These are phyloP conservation scores for Nannochloris sp. DNA, from an alignment of 139 green algal species.

Conservation along the genomic window DNA sequence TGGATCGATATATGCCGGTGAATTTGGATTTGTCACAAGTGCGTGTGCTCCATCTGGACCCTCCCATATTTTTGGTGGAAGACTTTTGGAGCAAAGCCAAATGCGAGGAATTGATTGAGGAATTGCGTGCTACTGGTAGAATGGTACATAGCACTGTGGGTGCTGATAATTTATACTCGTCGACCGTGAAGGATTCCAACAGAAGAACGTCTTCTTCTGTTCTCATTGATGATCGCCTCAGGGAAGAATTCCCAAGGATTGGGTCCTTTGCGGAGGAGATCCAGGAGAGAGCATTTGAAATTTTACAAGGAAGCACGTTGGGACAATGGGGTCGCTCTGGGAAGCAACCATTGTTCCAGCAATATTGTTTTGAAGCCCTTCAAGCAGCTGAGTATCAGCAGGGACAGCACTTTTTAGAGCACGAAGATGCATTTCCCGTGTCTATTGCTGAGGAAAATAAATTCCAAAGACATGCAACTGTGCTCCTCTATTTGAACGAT, in stretches of 20 bases:
- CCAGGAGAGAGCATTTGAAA: conserved; percentile 23
- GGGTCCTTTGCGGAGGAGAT: conserved; percentile 2
- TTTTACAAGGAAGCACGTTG: conserved; percentile 13
- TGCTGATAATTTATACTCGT: background rate
- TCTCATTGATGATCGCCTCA: conserved; percentile 26
- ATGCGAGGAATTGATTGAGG: conserved; percentile 23
- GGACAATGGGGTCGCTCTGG: conserved; percentile 33
- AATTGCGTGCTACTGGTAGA: background rate
- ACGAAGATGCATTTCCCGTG: conserved; percentile 62
- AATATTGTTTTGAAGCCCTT: conserved; percentile 55
- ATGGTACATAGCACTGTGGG: conserved; percentile 4
- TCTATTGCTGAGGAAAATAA: conserved; percentile 44
- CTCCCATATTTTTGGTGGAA: conserved; percentile 42
- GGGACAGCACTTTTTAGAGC: conserved; percentile 54
- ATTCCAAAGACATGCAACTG: conserved; percentile 63
- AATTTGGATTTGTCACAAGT: conserved; percentile 41
- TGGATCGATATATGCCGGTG: conserved; percentile 36
- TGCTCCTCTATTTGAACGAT: conserved; percentile 71
- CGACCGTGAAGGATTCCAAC: conserved; percentile 5
- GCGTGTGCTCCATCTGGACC: conserved; percentile 48
- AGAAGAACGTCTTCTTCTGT: conserved; percentile 33
- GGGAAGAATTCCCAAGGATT: conserved; percentile 9
- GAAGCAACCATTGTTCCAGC: conserved; percentile 31
- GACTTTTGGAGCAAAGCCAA: conserved; percentile 33
- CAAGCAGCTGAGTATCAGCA: conserved; percentile 53